phyloP scores from a whole-genome alignment of 768 basidiomycete genomes.

The Dioszegia crocea region DNA sequence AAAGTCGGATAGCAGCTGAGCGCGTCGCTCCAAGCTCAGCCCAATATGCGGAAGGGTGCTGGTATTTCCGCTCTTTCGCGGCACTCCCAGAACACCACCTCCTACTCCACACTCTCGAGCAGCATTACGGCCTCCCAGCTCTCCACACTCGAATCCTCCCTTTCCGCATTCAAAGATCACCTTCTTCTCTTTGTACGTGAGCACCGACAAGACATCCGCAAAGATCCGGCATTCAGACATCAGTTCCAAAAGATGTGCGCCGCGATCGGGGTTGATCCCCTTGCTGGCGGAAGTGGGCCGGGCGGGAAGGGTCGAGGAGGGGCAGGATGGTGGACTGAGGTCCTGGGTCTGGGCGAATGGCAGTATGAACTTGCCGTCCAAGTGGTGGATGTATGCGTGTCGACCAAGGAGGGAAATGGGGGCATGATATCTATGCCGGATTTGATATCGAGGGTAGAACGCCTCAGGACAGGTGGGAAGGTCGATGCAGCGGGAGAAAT shows the following conservation, averaged over 20 bases:
- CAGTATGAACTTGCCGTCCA: conserved; percentile 93
- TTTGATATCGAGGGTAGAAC: conserved; percentile 70
- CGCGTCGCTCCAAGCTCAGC: too few relatives aligned
- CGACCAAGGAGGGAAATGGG: conserved; percentile 61
- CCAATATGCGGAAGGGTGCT: conserved; percentile 64
- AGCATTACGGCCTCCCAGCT: conserved; percentile 73
- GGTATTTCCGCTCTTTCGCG: conserved; percentile 85
- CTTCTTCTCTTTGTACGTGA: conserved; percentile 73
- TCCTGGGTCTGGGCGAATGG: conserved; percentile 79
- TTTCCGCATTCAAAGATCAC: conserved; percentile 75
- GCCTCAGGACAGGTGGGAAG: conserved; percentile 62
- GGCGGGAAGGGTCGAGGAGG: conserved; percentile 44
- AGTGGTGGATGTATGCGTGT: conserved; percentile 61
- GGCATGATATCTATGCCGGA: conserved; percentile 87
- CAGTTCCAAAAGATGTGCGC: conserved; percentile 95
- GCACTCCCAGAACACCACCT: conserved; percentile 63
- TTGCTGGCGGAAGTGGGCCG: conserved; percentile 57
- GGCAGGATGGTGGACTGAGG: conserved; percentile 76
- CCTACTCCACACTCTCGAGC: conserved; percentile 75
- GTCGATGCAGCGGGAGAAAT: conserved; percentile 32
- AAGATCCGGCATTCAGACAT: conserved; percentile 80
- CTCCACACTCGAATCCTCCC: conserved; percentile 71
- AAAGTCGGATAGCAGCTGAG: too few relatives aligned
- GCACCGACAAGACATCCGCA: conserved; percentile 77
- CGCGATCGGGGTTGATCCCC: conserved; percentile 88